phyloP scores from a whole-genome alignment of 1,139 yeast genomes.

The Maudiozyma humilis region DNA sequence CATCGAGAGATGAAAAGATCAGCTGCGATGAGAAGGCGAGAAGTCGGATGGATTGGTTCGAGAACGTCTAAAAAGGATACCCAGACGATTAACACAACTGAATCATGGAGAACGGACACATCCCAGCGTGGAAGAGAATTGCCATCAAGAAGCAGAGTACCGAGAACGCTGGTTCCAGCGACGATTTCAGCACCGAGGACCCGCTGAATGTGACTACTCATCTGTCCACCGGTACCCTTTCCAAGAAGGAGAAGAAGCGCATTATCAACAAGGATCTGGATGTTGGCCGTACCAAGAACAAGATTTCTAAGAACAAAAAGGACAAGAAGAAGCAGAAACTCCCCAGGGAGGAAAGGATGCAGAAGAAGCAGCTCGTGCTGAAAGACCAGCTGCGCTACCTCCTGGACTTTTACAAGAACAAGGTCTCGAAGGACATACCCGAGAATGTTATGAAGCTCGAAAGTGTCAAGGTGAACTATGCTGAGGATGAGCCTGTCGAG shows the following conservation, averaged over 20 bases:
- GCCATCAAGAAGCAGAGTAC: conserved; percentile 44
- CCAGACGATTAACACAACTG: not conserved
- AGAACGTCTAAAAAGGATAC: not conserved
- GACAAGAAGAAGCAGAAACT: conserved; percentile 60
- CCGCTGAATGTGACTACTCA: conserved; percentile 36
- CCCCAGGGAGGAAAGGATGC: conserved; percentile 58
- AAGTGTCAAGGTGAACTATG: conserved; percentile 20
- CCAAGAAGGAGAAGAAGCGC: conserved; percentile 42
- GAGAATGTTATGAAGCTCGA: conserved; percentile 15
- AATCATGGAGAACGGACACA: conserved; percentile 26
- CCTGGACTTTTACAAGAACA: conserved; percentile 54
- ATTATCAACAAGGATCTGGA: conserved; percentile 34
- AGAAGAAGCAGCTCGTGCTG: conserved; percentile 26
- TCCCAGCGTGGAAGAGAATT: conserved; percentile 89
- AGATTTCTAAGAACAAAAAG: conserved; percentile 38
- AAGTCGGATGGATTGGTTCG: too few relatives aligned
- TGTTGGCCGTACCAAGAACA: conserved; percentile 19
- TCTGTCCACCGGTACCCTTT: conserved; percentile 40
- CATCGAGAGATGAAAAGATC: not conserved
- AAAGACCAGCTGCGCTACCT: conserved; percentile 75
- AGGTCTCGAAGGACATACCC: conserved; percentile 34
- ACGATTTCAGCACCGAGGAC: conserved; percentile 24
- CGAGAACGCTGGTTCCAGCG: conserved; percentile 12
- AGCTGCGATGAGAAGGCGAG: too few relatives aligned
- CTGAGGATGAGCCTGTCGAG: conserved; percentile 10